phyloP scores from a whole-genome alignment of 73 alveolate genomes.

The Paramecium sonneborni region DNA sequence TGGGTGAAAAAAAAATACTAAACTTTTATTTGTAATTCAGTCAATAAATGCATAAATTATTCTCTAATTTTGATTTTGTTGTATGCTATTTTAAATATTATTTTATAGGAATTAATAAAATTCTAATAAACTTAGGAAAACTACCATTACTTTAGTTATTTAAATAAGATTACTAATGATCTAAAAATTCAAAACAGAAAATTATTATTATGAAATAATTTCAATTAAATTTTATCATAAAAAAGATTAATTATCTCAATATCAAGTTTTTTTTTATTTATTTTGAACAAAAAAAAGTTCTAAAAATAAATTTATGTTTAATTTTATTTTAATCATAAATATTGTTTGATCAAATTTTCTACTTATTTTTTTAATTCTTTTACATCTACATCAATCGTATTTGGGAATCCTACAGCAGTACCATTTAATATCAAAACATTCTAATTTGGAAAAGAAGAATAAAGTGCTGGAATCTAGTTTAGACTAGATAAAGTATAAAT shows the following conservation, averaged over 20 bases:
- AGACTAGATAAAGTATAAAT: not conserved
- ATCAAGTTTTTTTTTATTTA: not conserved
- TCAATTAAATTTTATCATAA: not conserved
- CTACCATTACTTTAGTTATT: not conserved
- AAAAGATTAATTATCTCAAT: too few species aligned
- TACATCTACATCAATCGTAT: not conserved
- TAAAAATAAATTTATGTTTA: too few species aligned
- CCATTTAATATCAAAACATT: not conserved
- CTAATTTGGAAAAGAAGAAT: not conserved
- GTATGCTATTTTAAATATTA: not conserved
- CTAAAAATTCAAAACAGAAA: not conserved
- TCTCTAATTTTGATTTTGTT: not conserved
- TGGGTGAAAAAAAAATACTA: conserved; percentile 76
- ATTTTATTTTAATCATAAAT: not conserved
- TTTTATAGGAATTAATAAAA: not conserved
- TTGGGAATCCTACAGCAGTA: not conserved
- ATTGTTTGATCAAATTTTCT: not conserved
- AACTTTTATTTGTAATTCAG: not conserved
- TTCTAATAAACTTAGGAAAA: not conserved
- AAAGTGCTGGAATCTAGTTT: conserved; percentile 15
- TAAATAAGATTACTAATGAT: not conserved
- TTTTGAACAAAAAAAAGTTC: not conserved
- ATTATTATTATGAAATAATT: not conserved
- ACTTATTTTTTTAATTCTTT: not conserved
- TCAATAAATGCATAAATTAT: not conserved